Percentiles rank a stretch among this genome's conserved stretches.
These are phyloP conservation scores for Amaranthus cruentus DNA, from an alignment of 148 eudicot genomes.

Conservation along the genomic window DNA sequence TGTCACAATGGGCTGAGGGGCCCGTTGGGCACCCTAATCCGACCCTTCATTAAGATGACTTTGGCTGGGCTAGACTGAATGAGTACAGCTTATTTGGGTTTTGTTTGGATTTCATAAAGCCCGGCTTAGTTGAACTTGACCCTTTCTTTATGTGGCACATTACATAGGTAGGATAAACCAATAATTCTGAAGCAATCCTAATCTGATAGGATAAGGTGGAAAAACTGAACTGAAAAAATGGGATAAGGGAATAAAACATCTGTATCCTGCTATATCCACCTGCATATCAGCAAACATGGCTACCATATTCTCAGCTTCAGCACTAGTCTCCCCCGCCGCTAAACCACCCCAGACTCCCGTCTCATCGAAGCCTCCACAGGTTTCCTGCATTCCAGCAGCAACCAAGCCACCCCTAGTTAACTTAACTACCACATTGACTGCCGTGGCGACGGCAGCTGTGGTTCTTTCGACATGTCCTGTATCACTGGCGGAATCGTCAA, in stretches of 20 bases:
- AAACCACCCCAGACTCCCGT: constrained; percentile 27
- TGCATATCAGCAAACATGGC: constrained; percentile 31
- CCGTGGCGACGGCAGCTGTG: constrained; percentile 32
- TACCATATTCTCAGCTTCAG: constrained; percentile 49
- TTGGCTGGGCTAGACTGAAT: too few relatives aligned
- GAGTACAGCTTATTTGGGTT: too few relatives aligned
- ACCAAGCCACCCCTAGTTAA: constrained; percentile 28
- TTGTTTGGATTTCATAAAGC: too few relatives aligned
- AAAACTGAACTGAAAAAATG: background rate
- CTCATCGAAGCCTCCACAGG: constrained; percentile 12
- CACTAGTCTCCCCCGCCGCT: constrained; percentile 40
- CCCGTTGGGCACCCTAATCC: too few relatives aligned
- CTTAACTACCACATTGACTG: constrained; percentile 48
- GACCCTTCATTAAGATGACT: too few relatives aligned
- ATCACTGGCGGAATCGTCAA: constrained; percentile 35
- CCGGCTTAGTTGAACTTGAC: too few relatives aligned
- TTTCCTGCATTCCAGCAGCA: constrained; percentile 1
- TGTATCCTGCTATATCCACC: constrained; percentile 16
- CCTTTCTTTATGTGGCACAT: too few relatives aligned
- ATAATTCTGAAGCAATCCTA: background rate
- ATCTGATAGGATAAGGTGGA: constrained; percentile 16
- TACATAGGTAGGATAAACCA: too few relatives aligned
- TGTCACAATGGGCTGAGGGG: too few relatives aligned
- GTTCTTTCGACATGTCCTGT: constrained; percentile 41
- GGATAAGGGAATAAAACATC: background rate